phyloP scores from a whole-genome alignment of 257 asterid genomes.

The Craterostigma plantagineum region DNA sequence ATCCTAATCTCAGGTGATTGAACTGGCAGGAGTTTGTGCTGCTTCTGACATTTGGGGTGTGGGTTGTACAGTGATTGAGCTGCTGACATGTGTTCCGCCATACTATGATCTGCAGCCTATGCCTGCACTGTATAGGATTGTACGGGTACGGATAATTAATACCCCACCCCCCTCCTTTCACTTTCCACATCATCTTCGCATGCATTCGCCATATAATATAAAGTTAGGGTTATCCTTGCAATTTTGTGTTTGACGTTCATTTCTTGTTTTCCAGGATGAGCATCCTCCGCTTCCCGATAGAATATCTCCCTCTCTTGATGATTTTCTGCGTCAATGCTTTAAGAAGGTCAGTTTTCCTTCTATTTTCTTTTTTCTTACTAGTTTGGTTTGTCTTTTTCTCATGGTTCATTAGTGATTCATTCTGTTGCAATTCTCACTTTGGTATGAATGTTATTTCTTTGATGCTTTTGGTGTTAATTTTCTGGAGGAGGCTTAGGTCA shows the following conservation, averaged over 20 bases:
- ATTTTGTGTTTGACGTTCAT: too few relatives aligned
- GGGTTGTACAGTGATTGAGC: conserved; percentile 97
- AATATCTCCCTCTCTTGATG: conserved; percentile 42
- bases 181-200: neutral
- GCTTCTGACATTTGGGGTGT: conserved; percentile 99
- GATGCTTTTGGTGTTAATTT: too few relatives aligned
- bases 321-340: conserved; percentile 52
- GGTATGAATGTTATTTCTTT: too few relatives aligned
- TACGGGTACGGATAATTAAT: conserved; percentile 36
- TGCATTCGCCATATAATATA: neutral
- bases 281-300: conserved; percentile 58
- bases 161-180: neutral
- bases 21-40: conserved; percentile 99
- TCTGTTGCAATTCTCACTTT: too few relatives aligned
- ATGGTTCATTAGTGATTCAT: too few relatives aligned
- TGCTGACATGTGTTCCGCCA: conserved; percentile 96
- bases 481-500: too few relatives aligned
- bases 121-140: conserved; percentile 97
- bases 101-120: conserved; percentile 96
- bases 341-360: conserved; percentile 35
- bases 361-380: conserved; percentile 1
- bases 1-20: conserved; percentile 56
- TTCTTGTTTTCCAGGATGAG: conserved; percentile 50
- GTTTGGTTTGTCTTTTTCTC: neutral
- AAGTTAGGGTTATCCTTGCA: too few relatives aligned